phyloP scores from a whole-genome alignment of 805 yeast species.

The Candida alai region DNA sequence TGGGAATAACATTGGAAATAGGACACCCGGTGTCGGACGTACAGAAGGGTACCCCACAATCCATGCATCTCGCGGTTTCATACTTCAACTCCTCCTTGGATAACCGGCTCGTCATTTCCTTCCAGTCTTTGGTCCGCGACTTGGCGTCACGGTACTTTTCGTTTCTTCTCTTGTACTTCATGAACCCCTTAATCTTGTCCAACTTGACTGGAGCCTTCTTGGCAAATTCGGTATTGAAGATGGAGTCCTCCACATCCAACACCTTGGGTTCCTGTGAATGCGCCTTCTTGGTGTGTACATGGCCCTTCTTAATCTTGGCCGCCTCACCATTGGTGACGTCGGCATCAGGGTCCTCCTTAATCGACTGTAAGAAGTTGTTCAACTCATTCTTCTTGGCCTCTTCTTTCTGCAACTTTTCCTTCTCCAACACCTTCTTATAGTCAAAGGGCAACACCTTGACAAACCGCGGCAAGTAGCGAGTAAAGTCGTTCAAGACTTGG shows the following conservation, averaged over 20 bases:
- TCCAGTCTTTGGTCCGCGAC: slow-evolving; percentile 84
- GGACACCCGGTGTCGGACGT: slow-evolving; percentile 98
- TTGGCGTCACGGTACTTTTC: slow-evolving; percentile 81
- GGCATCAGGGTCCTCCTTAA: slow-evolving; percentile 77
- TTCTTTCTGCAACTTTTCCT: slow-evolving; percentile 61
- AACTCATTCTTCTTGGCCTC: slow-evolving; percentile 66
- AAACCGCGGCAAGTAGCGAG: slow-evolving; percentile 80
- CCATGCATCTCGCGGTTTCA: slow-evolving; percentile 99
- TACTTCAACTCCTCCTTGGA: slow-evolving; percentile 80
- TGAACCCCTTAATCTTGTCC: slow-evolving; percentile 85
- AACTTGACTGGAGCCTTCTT: slow-evolving; percentile 58
- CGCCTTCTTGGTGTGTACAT: slow-evolving; percentile 22
- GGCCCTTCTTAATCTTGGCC: slow-evolving; percentile 50
- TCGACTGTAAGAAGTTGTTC: slow-evolving; percentile 59
- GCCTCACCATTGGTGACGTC: slow-evolving; percentile 91
- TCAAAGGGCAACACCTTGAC: slow-evolving; percentile 92
- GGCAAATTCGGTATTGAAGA: slow-evolving; percentile 64
- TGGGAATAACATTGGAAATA: slow-evolving; percentile 92
- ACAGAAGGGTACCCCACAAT: slow-evolving; percentile 99
- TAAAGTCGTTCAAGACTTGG: slow-evolving; percentile 78
- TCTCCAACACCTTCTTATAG: slow-evolving; percentile 83
- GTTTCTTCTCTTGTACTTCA: slow-evolving; percentile 86
- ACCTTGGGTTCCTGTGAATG: slow-evolving; percentile 71
- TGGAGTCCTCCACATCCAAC: slow-evolving; percentile 84
- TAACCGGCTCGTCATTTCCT: slow-evolving; percentile 77